Percentiles rank a stretch among this genome's conserved stretches.
Conservation (phyloP, 106 monocot genomes). For the Acanthochlamys bracteata region DNA sequence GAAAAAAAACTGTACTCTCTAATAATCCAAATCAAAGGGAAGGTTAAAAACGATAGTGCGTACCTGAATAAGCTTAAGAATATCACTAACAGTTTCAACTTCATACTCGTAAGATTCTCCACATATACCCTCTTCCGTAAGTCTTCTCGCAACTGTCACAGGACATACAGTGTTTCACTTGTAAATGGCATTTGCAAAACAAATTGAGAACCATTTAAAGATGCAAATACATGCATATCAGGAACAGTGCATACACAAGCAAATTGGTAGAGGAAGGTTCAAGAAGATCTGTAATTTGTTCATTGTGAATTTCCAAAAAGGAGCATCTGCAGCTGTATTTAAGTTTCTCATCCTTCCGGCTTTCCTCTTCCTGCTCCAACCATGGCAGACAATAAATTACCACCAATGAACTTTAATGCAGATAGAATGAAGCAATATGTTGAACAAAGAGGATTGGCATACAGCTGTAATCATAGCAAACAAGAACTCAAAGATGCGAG, state of each 20-base stretch:
- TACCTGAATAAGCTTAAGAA: constrained; percentile 77
- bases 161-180: not conserved
- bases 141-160: constrained; percentile 77
- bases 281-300: constrained; percentile 96
- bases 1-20: no score
- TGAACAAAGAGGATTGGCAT: constrained; percentile 4
- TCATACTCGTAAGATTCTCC: constrained; percentile 84
- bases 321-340: constrained; percentile 92
- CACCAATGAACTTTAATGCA: not conserved
- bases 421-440: not conserved
- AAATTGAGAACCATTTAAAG: not conserved
- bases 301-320: constrained; percentile 93
- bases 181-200: not conserved
- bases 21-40: no score
- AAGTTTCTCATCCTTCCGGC: constrained; percentile 80
- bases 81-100: constrained; percentile 75
- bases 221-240: not conserved
- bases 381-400: not conserved
- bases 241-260: constrained; percentile 32
- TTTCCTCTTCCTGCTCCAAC: constrained; percentile 76
- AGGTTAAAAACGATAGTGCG: not conserved
- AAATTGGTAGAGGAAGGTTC: constrained; percentile 88
- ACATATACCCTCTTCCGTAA: constrained; percentile 70
- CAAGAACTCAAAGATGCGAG: constrained; percentile 94
- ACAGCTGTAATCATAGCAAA: constrained; percentile 96